Evolutionary conservation across 2,329 filamentous ascomycete genomes (phyloP).

Genomic region (Xylogone sp.): DNA sequence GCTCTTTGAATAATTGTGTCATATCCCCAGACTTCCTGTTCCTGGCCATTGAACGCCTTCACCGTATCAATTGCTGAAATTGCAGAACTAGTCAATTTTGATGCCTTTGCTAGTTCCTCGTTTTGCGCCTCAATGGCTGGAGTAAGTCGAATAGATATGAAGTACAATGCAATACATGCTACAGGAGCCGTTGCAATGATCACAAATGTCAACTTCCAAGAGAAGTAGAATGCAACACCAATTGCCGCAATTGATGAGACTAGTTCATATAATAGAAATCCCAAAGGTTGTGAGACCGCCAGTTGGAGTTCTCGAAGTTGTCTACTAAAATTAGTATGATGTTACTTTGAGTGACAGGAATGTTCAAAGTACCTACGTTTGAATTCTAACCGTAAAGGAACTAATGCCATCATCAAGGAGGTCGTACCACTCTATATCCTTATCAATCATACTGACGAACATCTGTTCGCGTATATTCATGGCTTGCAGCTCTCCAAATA

Average conservation of each 20-base stretch:
- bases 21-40: conserved; percentile 67
- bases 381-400: conserved; percentile 66
- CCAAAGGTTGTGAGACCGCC: conserved; percentile 76
- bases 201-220: conserved; percentile 80
- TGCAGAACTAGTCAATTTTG: conserved; percentile 67
- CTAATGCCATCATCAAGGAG: conserved; percentile 65
- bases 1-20: conserved; percentile 51
- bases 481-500: conserved; percentile 79
- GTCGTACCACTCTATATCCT: conserved; percentile 82
- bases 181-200: conserved; percentile 71
- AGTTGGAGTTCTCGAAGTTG: conserved; percentile 79
- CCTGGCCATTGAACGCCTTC: conserved; percentile 78
- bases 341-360: no score
- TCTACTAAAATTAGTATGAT: conserved; percentile 40
- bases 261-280: conserved; percentile 60
- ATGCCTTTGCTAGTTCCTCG: conserved; percentile 61
- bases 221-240: conserved; percentile 69
- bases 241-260: conserved; percentile 65
- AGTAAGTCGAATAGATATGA: conserved; percentile 59
- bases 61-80: conserved; percentile 77
- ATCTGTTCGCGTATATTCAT: conserved; percentile 58
- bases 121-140: conserved; percentile 68
- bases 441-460: conserved; percentile 66
- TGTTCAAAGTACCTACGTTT: conserved; percentile 75
- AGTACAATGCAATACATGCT: conserved; percentile 54